Conservation (phyloP, 768 basidiomycete genomes). For the Termitomyces titanicus region DNA sequence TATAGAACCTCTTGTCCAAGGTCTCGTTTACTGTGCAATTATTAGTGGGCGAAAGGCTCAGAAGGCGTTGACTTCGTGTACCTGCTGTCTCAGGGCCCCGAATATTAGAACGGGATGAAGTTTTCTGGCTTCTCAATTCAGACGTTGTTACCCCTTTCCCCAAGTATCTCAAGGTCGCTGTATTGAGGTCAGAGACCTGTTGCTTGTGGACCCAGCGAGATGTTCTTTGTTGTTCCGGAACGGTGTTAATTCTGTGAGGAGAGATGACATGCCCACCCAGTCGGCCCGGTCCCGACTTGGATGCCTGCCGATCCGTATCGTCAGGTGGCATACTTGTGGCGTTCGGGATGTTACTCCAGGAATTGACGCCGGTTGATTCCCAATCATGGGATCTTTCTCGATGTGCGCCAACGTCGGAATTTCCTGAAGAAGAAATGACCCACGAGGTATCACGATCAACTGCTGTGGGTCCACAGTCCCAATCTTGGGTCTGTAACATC, state of each 20-base stretch:
- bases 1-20: background rate
- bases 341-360: background rate
- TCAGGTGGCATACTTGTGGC: conserved; percentile 6
- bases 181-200: conserved; percentile 11
- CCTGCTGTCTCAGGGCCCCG: background rate
- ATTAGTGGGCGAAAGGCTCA: background rate
- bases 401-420: conserved; percentile 6
- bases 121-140: conserved; percentile 2
- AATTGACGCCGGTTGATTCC: background rate
- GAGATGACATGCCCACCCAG: conserved; percentile 5
- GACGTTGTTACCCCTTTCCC: background rate
- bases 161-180: conserved; percentile 10
- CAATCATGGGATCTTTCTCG: background rate
- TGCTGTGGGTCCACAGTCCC: background rate
- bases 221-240: conserved; percentile 1
- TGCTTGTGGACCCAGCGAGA: conserved; percentile 5
- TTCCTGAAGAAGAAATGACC: background rate
- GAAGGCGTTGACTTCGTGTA: background rate
- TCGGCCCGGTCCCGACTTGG: conserved; percentile 9
- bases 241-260: background rate
- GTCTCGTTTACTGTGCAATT: background rate
- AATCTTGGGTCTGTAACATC: background rate
- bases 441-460: background rate
- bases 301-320: conserved; percentile 3
- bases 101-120: background rate